Evolutionary conservation across 768 basidiomycete genomes (phyloP), one percentile per base, ranked within the genome.

Genomic region (Pleurotus tuber-regium): DNA sequence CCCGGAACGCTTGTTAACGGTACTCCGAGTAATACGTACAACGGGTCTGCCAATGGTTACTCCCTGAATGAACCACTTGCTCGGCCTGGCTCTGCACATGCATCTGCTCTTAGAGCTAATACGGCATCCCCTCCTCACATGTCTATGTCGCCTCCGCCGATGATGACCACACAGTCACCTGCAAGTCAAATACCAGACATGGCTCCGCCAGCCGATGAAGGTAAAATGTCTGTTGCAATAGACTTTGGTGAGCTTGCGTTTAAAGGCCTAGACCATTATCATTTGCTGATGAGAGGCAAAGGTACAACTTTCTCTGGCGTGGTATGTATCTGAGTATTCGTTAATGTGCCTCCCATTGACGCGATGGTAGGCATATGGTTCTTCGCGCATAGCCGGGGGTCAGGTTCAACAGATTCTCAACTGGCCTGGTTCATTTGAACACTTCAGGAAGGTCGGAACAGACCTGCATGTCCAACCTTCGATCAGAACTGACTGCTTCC

Each of bases 291-390:
- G 18, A 16, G 29, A 53, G 25, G 53, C 49, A 30, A 52, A 91
- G 89, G 89, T 67, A 92, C 90, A 2, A 92, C 89, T 3, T 92
- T 91, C 69, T 91, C 89, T 21, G 90, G 90, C 54, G 86, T 92
- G 53, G 89, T 90, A 65, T 69, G 88, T 79, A 48, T 11, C 30
- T 52, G 39, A 21, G 40, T 48, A 50, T 29, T 12, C 4, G 10
- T 12, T 52, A 29, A 30, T n/a, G 30, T 29, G n/a, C 21, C 41
- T 51, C 56, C 55, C 52, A 58, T 48, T 4, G 19, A 41, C 36
- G 47, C 38, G 40, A 8, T 31, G 35, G 24, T 58, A 91, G 89
- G 89, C 92, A 0, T 95, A 89, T 61, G 91, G 87, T 5, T 92
- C 90, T 6, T 87, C 90, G 9, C 84, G 92, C 56, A 87, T 92